Evolutionary conservation across 257 asterid genomes (phyloP).

Genomic region (Plantago ovata): DNA sequence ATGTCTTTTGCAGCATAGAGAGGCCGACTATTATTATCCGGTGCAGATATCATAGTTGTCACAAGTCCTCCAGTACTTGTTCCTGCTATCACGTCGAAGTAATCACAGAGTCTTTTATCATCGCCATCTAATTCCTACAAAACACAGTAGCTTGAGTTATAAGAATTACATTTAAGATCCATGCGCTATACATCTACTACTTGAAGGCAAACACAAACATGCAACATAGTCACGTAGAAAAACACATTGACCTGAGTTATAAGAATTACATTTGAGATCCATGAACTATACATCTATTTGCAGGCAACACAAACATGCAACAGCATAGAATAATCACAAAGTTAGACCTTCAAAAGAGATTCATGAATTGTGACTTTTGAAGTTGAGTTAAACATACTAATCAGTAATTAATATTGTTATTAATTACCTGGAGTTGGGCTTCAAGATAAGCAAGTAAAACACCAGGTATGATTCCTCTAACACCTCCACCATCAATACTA

Average conservation of each 20-base stretch:
- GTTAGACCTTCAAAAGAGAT: too few species aligned
- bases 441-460: conserved; percentile 43
- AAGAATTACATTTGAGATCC: too few species aligned
- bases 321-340: too few species aligned
- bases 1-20: conserved; percentile 52
- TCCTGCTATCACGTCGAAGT: conserved; percentile 54
- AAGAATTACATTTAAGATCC: too few species aligned
- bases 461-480: conserved; percentile 47
- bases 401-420: background rate
- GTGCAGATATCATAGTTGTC: conserved; percentile 47
- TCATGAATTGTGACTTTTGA: too few species aligned
- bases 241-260: too few species aligned
- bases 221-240: too few species aligned
- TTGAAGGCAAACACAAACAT: too few species aligned
- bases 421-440: conserved; percentile 52
- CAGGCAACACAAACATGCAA: too few species aligned
- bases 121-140: conserved; percentile 46
- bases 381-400: too few species aligned
- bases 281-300: too few species aligned
- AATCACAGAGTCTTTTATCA: conserved; percentile 43
- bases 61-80: conserved; percentile 63
- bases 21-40: conserved; percentile 39
- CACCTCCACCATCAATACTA: conserved; percentile 51
- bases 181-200: too few species aligned
- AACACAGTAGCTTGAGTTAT: background rate